Conservation (phyloP, 257 asterid genomes). For the Vinca minor region DNA sequence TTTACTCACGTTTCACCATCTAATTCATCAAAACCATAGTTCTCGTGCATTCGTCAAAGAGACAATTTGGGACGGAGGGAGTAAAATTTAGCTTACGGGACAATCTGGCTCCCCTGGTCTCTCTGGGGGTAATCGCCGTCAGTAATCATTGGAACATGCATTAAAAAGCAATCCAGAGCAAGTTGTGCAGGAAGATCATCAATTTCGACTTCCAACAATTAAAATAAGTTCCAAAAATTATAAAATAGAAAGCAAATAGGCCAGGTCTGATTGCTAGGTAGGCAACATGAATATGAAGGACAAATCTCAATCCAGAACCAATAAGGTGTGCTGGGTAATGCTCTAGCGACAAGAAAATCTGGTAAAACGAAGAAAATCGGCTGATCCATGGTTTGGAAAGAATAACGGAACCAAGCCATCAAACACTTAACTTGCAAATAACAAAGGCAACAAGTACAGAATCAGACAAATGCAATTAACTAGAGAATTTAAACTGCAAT, state of each 20-base stretch:
- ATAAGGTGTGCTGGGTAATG: neutral
- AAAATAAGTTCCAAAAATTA: neutral
- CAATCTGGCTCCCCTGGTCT: slow-evolving; percentile 90
- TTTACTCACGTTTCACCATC: too few species aligned
- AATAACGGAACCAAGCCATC: neutral
- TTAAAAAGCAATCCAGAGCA: slow-evolving; percentile 15
- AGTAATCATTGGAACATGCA: slow-evolving; percentile 53
- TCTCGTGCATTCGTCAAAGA: too few species aligned
- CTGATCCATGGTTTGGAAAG: neutral
- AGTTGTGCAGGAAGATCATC: slow-evolving; percentile 2
- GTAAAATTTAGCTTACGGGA: slow-evolving; percentile 56
- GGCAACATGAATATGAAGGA: neutral
- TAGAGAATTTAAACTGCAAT: neutral
- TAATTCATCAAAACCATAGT: too few species aligned
- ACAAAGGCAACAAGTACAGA: neutral
- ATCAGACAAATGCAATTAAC: neutral
- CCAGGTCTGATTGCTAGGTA: neutral
- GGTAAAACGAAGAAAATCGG: neutral
- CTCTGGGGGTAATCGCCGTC: slow-evolving; percentile 73
- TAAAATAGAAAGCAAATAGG: neutral
- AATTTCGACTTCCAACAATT: neutral
- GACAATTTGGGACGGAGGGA: too few species aligned
- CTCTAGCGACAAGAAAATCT: neutral
- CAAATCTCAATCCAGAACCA: neutral
- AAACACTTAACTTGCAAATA: neutral